Conservation (phyloP, 768 basidiomycete genomes). For the Lactarius sanguifluus region DNA sequence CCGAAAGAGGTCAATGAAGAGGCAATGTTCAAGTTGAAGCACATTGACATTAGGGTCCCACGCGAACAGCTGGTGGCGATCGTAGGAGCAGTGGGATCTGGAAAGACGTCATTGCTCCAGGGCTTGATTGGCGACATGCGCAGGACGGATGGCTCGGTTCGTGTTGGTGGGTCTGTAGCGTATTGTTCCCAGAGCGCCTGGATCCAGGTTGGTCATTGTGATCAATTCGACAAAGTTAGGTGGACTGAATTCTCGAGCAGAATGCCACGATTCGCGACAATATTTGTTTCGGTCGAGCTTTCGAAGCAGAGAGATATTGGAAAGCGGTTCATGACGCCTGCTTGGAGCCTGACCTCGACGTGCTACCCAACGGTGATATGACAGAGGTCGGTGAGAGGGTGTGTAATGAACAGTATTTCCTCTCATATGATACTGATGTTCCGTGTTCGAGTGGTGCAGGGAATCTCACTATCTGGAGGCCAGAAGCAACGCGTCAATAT, state of each 20-base stretch:
- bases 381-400: conserved; percentile 82
- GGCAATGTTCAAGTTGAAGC: conserved; percentile 58
- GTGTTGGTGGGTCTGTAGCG: conserved; percentile 72
- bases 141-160: conserved; percentile 59
- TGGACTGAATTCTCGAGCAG: conserved; percentile 35
- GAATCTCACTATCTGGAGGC: conserved; percentile 88
- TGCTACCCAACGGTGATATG: conserved; percentile 73
- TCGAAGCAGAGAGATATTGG: conserved; percentile 82
- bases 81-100: conserved; percentile 73
- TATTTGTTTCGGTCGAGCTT: conserved; percentile 82
- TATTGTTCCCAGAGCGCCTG: conserved; percentile 91
- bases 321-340: conserved; percentile 74
- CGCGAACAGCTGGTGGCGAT: conserved; percentile 80
- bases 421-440: background rate
- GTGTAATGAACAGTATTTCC: background rate
- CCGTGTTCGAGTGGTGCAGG: conserved; percentile 38
- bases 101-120: conserved; percentile 70
- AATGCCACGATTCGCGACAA: conserved; percentile 88
- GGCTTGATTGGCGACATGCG: conserved; percentile 85
- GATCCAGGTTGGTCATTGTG: conserved; percentile 61
- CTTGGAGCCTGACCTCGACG: conserved; percentile 75
- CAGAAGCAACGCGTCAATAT: conserved; percentile 81
- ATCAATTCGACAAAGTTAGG: conserved; percentile 6
- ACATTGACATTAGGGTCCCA: conserved; percentile 68
- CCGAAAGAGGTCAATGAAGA: conserved; percentile 39